Percentiles rank a stretch among this genome's conserved stretches.
phyloP scores from a whole-genome alignment of 768 basidiomycete species.

The Boletus tylopilopsis region DNA sequence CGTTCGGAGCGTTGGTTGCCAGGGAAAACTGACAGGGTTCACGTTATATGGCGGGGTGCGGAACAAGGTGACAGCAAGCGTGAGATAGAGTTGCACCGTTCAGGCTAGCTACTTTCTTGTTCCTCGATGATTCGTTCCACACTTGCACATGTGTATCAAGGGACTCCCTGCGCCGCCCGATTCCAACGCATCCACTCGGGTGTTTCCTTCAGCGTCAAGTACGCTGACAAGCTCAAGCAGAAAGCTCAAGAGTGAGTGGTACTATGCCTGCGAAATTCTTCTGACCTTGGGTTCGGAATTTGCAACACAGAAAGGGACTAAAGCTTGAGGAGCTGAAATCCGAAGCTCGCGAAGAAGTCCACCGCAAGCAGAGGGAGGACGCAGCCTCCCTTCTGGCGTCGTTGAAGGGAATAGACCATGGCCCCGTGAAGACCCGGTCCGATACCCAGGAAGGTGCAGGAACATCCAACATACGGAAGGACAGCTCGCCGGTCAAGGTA shows the following conservation, averaged over 20 bases:
- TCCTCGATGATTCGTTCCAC: constrained; percentile 2
- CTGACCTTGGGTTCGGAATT: constrained; percentile 2
- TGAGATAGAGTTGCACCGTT: no score
- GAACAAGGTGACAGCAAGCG: no score
- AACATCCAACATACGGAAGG: constrained; percentile 40
- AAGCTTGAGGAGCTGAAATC: constrained; percentile 35
- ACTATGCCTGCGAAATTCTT: constrained; percentile 15
- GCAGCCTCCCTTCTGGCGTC: constrained; percentile 11
- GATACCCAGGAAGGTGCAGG: constrained; percentile 3
- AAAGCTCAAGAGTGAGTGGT: constrained; percentile 60
- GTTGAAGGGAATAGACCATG: constrained; percentile 10
- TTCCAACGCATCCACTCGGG: constrained; percentile 16
- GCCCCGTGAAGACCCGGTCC: constrained; percentile 4
- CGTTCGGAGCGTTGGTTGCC: background rate
- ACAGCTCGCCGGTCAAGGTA: constrained; percentile 67
- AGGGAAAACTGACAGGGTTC: background rate
- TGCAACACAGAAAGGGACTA: constrained; percentile 40
- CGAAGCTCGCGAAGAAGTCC: constrained; percentile 29
- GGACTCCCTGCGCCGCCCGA: background rate
- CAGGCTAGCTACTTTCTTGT: no score
- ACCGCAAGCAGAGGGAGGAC: constrained; percentile 29
- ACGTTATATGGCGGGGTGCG: no score
- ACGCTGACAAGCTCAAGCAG: constrained; percentile 64
- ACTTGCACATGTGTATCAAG: constrained; percentile 1
- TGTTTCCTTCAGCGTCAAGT: constrained; percentile 43